Evolutionary conservation across 257 asterid genomes (phyloP).

Genomic region (Lycium ferocissimum): DNA sequence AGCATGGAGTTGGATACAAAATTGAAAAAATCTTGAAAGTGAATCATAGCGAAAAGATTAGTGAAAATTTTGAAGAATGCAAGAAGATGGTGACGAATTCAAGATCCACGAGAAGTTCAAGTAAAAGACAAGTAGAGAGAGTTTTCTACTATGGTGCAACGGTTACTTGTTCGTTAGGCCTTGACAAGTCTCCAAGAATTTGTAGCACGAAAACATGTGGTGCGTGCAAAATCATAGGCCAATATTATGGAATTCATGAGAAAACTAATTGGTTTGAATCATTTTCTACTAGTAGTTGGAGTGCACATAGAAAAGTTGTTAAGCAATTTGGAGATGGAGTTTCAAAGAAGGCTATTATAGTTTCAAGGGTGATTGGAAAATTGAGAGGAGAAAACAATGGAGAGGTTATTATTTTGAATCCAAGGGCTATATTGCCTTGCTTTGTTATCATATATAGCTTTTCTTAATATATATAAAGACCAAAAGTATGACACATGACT

Average conservation of each 20-base stretch:
- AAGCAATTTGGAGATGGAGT: neutral
- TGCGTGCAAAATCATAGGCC: constrained; percentile 6
- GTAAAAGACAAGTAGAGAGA: neutral
- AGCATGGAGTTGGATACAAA: constrained; percentile 4
- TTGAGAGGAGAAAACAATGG: neutral
- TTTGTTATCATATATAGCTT: constrained; percentile 32
- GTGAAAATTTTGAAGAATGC: constrained; percentile 4
- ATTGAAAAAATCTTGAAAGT: constrained; percentile 32
- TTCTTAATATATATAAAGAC: neutral
- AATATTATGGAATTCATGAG: neutral
- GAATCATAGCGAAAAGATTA: neutral
- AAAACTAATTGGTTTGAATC: neutral
- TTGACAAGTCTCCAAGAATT: neutral
- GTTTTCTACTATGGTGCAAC: constrained; percentile 15
- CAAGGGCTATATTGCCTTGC: constrained; percentile 33
- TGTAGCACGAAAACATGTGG: constrained; percentile 30
- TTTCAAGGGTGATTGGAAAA: constrained; percentile 28
- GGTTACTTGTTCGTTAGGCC: constrained; percentile 26
- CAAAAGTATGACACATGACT: neutral
- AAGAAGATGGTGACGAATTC: neutral
- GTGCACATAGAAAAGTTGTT: constrained; percentile 33
- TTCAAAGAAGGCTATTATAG: constrained; percentile 24
- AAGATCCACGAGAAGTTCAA: neutral
- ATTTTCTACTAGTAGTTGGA: constrained; percentile 30
- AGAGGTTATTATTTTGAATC: constrained; percentile 28